Evolutionary conservation across 805 yeast species (phyloP), one percentile per base, ranked within the genome.

Genomic region (Naumovozyma castellii): DNA sequence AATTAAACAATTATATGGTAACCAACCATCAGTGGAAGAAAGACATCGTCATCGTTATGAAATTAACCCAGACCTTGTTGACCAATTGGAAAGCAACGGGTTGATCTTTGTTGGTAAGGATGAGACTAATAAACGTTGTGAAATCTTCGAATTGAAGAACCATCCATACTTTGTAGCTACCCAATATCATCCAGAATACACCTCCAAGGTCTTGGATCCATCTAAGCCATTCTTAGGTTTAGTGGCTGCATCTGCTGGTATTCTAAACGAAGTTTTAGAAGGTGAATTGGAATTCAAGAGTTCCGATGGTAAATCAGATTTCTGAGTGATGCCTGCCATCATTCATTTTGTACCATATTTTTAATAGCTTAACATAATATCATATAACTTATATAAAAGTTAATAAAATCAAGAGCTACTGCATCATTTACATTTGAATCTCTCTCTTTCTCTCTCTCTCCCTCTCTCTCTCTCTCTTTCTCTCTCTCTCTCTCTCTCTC

Each of bases 1-100:
- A 47, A 75, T 92, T 54, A 78, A 84, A 64, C 73, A 76, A 65
- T 70, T 90, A 40, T 90, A 90, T 61, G 94, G 92, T 42, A 78
- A 75, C 43, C 71, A 72, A 20, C 72, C 69, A 2, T 67, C 72
- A 35, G 88, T 87, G 37, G 70, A 70, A 45, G 99, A 92, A 70
- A 84, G 99, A 73, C 99, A 92, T 65, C 83, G 99, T 71, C 99
- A 92, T 66, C 80, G 99, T 68, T 92, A 92, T 64, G 99, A 92
- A 66, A 84, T 92, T 53, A 90, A 88, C 66, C 99, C 98, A 13
- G 75, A 73, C 47, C 69, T 84, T 51, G 80, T 88, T 47, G 68
- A 66, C 14, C 64, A 68, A 34, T 74, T 90, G 46, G 97, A 92
- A 66, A 62, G 64, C 5, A 68, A 79, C 38, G 98, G 97, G 15